Evolutionary conservation across 352 stramenopile genomes (phyloP).

Genomic region (Phytophthora agathidicida): DNA sequence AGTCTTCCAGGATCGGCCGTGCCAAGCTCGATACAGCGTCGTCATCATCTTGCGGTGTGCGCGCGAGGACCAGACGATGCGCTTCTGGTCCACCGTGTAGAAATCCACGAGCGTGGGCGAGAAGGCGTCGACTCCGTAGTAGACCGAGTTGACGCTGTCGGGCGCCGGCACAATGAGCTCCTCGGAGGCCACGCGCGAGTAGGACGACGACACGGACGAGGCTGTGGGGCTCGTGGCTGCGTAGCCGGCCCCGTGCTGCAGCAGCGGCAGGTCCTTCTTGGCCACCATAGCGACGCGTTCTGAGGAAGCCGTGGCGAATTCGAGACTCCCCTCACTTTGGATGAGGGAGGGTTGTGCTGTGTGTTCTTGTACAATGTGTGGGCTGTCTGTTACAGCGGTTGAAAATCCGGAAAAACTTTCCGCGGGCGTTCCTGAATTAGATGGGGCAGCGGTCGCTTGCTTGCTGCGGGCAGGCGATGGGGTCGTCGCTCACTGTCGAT

Average conservation of each 20-base stretch:
- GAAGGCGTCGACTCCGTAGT: conserved; percentile 88
- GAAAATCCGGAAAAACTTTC: conserved; percentile 32
- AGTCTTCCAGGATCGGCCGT: conserved; percentile 69
- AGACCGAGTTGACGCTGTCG: conserved; percentile 83
- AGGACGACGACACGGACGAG: conserved; percentile 60
- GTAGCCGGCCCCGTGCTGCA: conserved; percentile 54
- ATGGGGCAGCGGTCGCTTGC: background rate
- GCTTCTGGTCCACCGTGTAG: conserved; percentile 85
- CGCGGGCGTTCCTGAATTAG: conserved; percentile 23
- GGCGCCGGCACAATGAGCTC: conserved; percentile 79
- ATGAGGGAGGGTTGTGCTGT: conserved; percentile 3
- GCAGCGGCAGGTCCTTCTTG: conserved; percentile 61
- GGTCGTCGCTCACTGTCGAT: too few relatives aligned
- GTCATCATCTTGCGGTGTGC: conserved; percentile 90
- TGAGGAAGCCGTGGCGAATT: conserved; percentile 20
- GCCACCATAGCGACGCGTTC: conserved; percentile 28
- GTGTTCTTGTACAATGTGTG: too few relatives aligned
- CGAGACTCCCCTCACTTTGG: conserved; percentile 10
- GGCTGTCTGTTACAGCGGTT: conserved; percentile 15
- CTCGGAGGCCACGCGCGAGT: conserved; percentile 73
- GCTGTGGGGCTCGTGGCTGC: conserved; percentile 39
- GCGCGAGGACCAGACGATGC: conserved; percentile 87
- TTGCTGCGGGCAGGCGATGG: too few relatives aligned
- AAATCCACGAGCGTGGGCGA: conserved; percentile 88
- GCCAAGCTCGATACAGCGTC: conserved; percentile 81